phyloP scores from a whole-genome alignment of 2,329 filamentous ascomycete genomes.

The Erysiphe pulchra region DNA sequence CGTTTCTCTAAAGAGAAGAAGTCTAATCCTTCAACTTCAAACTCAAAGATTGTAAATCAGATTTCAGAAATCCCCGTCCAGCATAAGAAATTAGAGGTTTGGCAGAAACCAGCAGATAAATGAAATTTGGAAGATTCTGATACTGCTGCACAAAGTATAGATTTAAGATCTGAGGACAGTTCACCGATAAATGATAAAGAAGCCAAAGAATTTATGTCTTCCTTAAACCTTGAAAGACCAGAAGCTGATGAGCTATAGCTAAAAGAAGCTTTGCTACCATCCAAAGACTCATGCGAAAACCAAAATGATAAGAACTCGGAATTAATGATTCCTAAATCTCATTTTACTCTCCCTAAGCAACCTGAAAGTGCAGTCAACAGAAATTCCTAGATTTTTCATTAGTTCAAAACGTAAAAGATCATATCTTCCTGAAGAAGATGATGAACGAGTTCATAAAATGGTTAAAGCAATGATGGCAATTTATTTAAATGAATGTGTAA shows the following conservation, averaged over 20 bases:
- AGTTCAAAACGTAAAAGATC: background rate
- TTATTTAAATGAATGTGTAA: background rate
- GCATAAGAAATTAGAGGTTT: background rate
- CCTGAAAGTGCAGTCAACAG: background rate
- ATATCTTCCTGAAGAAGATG: background rate
- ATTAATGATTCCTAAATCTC: background rate
- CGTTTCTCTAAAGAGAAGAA: too few relatives aligned
- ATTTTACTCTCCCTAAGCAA: background rate
- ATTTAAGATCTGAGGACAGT: background rate
- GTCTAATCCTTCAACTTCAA: too few relatives aligned
- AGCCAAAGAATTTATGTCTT: background rate
- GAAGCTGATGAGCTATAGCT: background rate
- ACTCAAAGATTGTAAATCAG: background rate
- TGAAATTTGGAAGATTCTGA: background rate
- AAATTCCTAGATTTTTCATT: background rate
- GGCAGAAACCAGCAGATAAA: background rate
- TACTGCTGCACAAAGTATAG: background rate
- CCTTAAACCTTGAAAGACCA: background rate
- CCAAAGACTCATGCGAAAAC: background rate
- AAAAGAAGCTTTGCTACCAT: background rate
- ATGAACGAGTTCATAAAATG: background rate
- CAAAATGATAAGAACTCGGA: background rate
- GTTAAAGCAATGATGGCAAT: background rate
- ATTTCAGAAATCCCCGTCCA: background rate
- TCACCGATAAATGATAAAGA: background rate